A percentile compares a stretch with the other conserved stretches of the same genome.
Evolutionary conservation across 495 filamentous ascomycete species (phyloP).

Genomic region (Terfezia boudieri): DNA sequence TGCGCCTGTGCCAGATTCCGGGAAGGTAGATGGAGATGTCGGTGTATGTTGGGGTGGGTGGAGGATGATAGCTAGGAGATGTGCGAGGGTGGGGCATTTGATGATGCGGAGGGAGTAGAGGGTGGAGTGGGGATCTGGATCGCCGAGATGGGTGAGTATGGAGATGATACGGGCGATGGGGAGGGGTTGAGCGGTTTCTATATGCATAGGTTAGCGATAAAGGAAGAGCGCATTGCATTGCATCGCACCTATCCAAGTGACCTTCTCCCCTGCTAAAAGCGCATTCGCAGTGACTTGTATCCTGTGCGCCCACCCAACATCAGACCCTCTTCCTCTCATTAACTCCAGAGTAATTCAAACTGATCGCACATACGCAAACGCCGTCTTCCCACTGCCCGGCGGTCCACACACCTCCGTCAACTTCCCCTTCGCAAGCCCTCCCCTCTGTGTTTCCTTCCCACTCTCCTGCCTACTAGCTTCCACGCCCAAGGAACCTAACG

Average conservation of each 20-base stretch:
- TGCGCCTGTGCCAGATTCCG: conserved; percentile 35
- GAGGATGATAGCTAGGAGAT: conserved; percentile 50
- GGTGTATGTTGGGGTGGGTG: conserved; percentile 25
- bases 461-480: neutral
- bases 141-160: neutral
- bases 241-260: conserved; percentile 66
- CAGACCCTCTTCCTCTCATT: neutral
- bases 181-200: conserved; percentile 1
- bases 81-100: conserved; percentile 36
- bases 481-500: neutral
- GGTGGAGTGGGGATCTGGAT: conserved; percentile 14
- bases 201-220: conserved; percentile 3
- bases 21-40: conserved; percentile 19
- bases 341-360: neutral
- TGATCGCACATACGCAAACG: conserved; percentile 39
- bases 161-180: conserved; percentile 2
- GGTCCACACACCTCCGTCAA: conserved; percentile 81
- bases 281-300: conserved; percentile 45
- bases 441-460: conserved; percentile 3
- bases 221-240: no score
- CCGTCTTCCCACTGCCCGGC: conserved; percentile 69
- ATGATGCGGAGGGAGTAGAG: conserved; percentile 5
- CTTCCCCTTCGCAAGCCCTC: conserved; percentile 50
- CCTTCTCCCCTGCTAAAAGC: conserved; percentile 35
- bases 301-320: conserved; percentile 21